Evolutionary conservation across 2,329 filamentous ascomycete genomes (phyloP).

Genomic region (Macrophomina pseudophaseolina): DNA sequence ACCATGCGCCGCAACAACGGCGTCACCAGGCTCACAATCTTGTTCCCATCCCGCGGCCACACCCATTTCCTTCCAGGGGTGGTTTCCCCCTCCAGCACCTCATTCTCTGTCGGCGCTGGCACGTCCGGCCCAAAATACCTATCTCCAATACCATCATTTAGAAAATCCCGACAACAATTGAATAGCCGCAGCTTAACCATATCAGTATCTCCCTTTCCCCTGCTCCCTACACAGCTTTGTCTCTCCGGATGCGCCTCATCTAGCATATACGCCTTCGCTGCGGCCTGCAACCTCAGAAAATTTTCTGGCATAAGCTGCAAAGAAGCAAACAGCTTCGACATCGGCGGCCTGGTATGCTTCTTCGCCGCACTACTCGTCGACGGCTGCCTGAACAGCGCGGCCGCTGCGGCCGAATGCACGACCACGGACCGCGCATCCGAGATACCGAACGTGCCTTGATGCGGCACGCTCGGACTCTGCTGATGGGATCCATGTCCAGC

Average conservation of each 20-base stretch:
- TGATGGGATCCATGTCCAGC: neutral
- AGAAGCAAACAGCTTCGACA: conserved; percentile 63
- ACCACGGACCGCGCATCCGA: conserved; percentile 53
- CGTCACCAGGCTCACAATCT: conserved; percentile 63
- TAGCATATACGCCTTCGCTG: conserved; percentile 63
- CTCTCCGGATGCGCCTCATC: conserved; percentile 60
- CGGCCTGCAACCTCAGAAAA: conserved; percentile 61
- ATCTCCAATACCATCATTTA: conserved; percentile 57
- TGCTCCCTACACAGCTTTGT: conserved; percentile 62
- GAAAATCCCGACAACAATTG: conserved; percentile 61
- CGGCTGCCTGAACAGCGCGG: conserved; percentile 56
- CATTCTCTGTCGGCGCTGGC: conserved; percentile 35
- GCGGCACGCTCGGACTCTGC: neutral
- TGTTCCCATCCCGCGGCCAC: conserved; percentile 61
- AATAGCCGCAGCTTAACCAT: conserved; percentile 62
- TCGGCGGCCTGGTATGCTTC: conserved; percentile 63
- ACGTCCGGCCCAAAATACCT: conserved; percentile 54
- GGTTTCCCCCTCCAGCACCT: conserved; percentile 48
- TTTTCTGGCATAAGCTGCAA: conserved; percentile 62
- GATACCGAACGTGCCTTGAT: conserved; percentile 22
- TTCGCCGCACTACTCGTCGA: conserved; percentile 51
- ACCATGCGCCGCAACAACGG: conserved; percentile 63
- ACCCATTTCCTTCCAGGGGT: conserved; percentile 47
- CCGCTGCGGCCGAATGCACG: conserved; percentile 52
- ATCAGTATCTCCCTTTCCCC: conserved; percentile 60